phyloP scores from a whole-genome alignment of 2,329 filamentous ascomycete genomes.

The Alternaria alternata region DNA sequence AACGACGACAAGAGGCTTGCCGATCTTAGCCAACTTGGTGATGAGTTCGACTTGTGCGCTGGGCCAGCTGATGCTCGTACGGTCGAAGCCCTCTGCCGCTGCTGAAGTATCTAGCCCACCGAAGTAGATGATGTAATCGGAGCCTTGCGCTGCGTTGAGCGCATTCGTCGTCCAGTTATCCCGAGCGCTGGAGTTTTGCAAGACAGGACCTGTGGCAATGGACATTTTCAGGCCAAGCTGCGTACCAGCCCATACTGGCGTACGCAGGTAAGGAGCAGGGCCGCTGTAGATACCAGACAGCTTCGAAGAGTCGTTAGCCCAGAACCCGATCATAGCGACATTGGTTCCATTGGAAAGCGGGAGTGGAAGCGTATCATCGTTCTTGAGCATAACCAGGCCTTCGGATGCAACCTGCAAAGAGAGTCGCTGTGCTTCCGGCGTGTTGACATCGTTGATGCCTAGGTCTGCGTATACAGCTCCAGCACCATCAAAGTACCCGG shows the following conservation, averaged over 20 bases:
- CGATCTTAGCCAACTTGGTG: slow-evolving; percentile 53
- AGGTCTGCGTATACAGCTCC: slow-evolving; percentile 61
- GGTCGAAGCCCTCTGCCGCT: slow-evolving; percentile 63
- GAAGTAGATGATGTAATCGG: slow-evolving; percentile 63
- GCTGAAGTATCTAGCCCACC: slow-evolving; percentile 64
- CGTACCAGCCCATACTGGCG: slow-evolving; percentile 62
- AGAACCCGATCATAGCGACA: slow-evolving; percentile 66
- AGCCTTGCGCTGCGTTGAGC: slow-evolving; percentile 49
- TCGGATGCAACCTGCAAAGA: too few species aligned
- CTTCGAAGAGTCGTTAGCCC: slow-evolving; percentile 65
- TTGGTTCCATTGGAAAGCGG: slow-evolving; percentile 46
- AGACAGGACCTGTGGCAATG: neutral
- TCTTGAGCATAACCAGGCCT: too few species aligned
- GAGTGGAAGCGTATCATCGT: slow-evolving; percentile 26
- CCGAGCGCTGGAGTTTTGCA: neutral
- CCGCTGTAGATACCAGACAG: slow-evolving; percentile 69
- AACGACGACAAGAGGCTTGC: slow-evolving; percentile 62
- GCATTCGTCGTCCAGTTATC: slow-evolving; percentile 8
- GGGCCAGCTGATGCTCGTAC: slow-evolving; percentile 61
- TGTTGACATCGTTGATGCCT: slow-evolving; percentile 64
- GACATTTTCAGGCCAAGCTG: slow-evolving; percentile 56
- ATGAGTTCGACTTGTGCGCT: slow-evolving; percentile 62
- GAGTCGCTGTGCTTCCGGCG: slow-evolving; percentile 56
- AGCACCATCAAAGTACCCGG: slow-evolving; percentile 65
- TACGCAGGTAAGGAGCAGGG: slow-evolving; percentile 46